These are phyloP conservation scores for Aspergillus nanangensis DNA, from an alignment of 495 filamentous ascomycete genomes.

Conservation along the genomic window DNA sequence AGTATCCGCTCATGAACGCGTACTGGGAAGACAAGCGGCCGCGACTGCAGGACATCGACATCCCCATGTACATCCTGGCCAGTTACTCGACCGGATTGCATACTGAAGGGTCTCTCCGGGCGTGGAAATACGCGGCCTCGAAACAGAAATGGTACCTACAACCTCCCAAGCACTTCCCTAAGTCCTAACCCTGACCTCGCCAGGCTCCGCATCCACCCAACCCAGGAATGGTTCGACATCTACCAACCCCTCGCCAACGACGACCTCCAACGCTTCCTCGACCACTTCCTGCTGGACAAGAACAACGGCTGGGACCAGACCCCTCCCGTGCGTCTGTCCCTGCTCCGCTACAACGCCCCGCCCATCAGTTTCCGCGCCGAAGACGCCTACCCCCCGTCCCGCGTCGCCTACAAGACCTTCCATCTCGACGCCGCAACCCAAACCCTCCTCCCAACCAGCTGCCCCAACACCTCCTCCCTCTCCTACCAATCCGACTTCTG, in stretches of 20 bases:
- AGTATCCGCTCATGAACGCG: no score
- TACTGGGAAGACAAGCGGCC: no score
- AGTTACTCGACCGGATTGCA: conserved; percentile 9
- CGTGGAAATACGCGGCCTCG: not conserved
- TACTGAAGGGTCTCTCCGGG: not conserved
- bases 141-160: conserved; percentile 5
- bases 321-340: conserved; percentile 21
- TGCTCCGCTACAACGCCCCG: conserved; percentile 11
- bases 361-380: conserved; percentile 6
- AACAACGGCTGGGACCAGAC: conserved; percentile 32
- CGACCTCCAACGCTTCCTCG: conserved; percentile 22
- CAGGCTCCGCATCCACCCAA: conserved; percentile 14
- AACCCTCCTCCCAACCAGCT: not conserved
- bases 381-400: conserved; percentile 12
- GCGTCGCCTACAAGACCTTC: conserved; percentile 10
- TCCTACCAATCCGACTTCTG: conserved; percentile 15
- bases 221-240: conserved; percentile 20
- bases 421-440: conserved; percentile 6
- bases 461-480: not conserved
- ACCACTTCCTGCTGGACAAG: conserved; percentile 24
- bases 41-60: conserved; percentile 12
- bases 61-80: conserved; percentile 21
- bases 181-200: no score
- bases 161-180: no score
- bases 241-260: conserved; percentile 10